These are phyloP conservation scores for Rauvolfia tetraphylla DNA, from an alignment of 257 asterid genomes.

Conservation along the genomic window DNA sequence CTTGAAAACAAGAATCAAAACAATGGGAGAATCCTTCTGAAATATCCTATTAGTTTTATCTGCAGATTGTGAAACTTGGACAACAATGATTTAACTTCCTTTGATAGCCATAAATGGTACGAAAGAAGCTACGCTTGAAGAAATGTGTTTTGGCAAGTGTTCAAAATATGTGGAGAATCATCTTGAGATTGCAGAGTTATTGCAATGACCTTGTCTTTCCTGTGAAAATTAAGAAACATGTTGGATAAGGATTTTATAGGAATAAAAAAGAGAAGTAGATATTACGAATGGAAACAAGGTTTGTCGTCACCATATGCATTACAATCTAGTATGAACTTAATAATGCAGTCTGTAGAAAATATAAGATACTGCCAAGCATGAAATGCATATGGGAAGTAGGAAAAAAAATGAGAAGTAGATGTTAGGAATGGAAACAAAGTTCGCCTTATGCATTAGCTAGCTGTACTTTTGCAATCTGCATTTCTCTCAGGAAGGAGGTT, in stretches of 20 bases:
- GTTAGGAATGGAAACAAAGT: neutral
- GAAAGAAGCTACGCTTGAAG: neutral
- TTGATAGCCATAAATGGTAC: neutral
- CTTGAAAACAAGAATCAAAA: neutral
- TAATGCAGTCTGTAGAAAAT: no score
- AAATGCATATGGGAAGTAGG: no score
- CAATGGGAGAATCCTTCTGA: neutral
- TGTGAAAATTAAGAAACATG: neutral
- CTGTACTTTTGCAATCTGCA: neutral
- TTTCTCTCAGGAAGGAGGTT: neutral
- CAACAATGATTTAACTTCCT: neutral
- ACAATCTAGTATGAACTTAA: no score
- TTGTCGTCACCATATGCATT: neutral
- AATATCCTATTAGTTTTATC: neutral
- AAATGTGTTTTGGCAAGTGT: neutral
- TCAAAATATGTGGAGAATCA: neutral
- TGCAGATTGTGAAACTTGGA: neutral
- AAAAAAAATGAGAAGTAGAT: neutral
- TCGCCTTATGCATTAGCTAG: neutral
- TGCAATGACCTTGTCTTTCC: neutral
- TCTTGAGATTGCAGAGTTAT: neutral
- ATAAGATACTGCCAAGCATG: no score
- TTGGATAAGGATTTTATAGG: neutral
- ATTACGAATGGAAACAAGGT: neutral
- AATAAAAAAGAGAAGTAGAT: neutral